Base-by-base conservation (phyloP, 2,329 filamentous ascomycete genomes). In the Thielaviopsis cerberus region DNA sequence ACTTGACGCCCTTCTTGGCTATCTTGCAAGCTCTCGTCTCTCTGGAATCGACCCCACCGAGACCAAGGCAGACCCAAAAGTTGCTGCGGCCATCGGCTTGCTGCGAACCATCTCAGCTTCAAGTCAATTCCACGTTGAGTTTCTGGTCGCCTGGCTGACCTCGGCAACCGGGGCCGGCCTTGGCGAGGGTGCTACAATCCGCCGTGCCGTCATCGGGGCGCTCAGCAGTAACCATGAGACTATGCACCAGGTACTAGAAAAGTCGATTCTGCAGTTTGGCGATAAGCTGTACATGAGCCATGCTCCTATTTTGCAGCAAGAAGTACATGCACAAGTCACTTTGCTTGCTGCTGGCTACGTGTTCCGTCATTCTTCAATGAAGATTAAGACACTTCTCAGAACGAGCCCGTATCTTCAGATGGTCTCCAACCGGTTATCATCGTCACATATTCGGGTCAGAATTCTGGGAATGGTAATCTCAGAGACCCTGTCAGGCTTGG, bases 401-500 rank as follows among this genome's bases (percentile, higher is more conserved):
- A 88, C 88, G 1, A 79, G 83, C 20, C 67, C 76, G 1, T 94
- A 94, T 65, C 74, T 95, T 54, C 83, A 79, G 62, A 78, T 83
- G 6, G 82, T 96, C 34, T 96, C 92, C 0, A 95, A 94, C 67
- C 80, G 90, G 24, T 79, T 98, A 6, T 81, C 82, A 13, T 79
- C 88, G 17, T 83, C 88, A 3, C 89, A 92, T 48, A 74, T 74
- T 6, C 78, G 83, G 63, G 83, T 86, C 17, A 80, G 89, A 20
- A 87, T 94, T 63, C 75, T 98, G 0, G 92, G 92, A 0, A 94
- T 98, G 81, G 75, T 86, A 1, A 82, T 95, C 30, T 92, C 88
- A 4, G 88, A 88, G 63, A 80, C 83, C 0, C 69, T 85, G 0
- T 84, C 81, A 1, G 67, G 72, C 1, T 68, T 95, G 1, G 72